Base-by-base conservation (phyloP, 129 eudicot genomes). In the Logfia minima region DNA sequence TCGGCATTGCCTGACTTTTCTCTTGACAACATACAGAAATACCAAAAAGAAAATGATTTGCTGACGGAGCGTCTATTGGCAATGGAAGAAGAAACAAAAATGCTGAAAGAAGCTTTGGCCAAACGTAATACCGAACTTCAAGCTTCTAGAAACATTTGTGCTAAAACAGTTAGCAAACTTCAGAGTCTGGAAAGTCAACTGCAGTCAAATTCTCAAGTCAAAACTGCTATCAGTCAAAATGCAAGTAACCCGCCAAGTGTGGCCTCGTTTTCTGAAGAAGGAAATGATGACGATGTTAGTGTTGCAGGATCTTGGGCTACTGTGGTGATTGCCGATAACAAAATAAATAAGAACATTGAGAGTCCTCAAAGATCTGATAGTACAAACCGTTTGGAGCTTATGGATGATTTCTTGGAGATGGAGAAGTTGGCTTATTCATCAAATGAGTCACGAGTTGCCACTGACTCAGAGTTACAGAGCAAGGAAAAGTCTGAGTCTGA, bases 371-470 rank as follows among this genome's bases (percentile, higher is more conserved):
- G 86, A 66, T 28, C 96, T 82, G 97, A 87, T 52, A 89, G 61
- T 24, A 60, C 85, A 59, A 89, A 62, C 51, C 93, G 85, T 63
- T 76, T 89, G 76, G 99, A 89, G 74, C 97, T 95, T 48, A 95
- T 95, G 99, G 97, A 89, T 82, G 99, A 95, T 84, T 95, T 95
- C 77, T 70, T 92, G 67, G 99, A 95, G 83, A 95, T 95, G 99
- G 99, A 95, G 85, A 95, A 91, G 75, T 87, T 95, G 71, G 99
- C 99, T 3, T 39, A 77, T 82, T 78, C 72, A 43, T 80, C 98
- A 32, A 83, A 79, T 60, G 88, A 76, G 48, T 81, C 96, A 79
- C 77, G 78, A 31, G 77, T 71, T 35, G 53, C 69, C 74, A 75
- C 82, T 8, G 67, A 70, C 29, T 66, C 80, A 76, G 85, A 56